Evolutionary conservation across 1,284 basidiomycete species (phyloP).

Genomic region (Cryptococcus wingfieldii): DNA sequence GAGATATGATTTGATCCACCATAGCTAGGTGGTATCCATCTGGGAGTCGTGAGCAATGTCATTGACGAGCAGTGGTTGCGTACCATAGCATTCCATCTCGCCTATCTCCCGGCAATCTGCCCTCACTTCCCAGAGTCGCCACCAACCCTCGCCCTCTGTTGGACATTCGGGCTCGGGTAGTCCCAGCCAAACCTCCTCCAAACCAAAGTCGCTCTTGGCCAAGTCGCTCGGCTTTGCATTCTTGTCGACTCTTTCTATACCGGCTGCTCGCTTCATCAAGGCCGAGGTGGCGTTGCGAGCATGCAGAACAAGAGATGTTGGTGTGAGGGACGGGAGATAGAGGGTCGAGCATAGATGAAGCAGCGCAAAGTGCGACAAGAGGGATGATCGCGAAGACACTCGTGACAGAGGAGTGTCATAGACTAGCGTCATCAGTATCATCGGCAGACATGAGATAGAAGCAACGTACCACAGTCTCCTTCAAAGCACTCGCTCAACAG

Average conservation of each 20-base stretch:
- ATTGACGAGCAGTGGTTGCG: constrained; percentile 2
- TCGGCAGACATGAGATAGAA: too few relatives aligned
- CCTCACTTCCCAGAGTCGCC: constrained; percentile 43
- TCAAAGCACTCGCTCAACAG: background rate
- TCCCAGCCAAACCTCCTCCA: constrained; percentile 22
- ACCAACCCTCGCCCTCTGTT: constrained; percentile 25
- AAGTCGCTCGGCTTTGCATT: background rate
- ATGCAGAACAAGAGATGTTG: constrained; percentile 21
- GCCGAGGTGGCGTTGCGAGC: constrained; percentile 16
- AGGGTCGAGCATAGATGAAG: constrained; percentile 31
- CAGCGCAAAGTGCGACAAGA: constrained; percentile 34
- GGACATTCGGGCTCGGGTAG: background rate
- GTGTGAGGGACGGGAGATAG: constrained; percentile 31
- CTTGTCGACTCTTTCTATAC: background rate
- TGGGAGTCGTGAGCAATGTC: constrained; percentile 2
- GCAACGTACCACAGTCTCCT: too few relatives aligned
- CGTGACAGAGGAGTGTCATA: constrained; percentile 41
- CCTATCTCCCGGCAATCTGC: constrained; percentile 45
- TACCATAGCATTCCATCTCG: constrained; percentile 46
- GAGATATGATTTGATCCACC: constrained; percentile 33
- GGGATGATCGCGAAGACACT: constrained; percentile 27
- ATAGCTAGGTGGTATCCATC: constrained; percentile 44
- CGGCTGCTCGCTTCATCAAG: constrained; percentile 13
- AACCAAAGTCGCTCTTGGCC: background rate
- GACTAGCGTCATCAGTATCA: constrained; percentile 11